Evolutionary conservation across 257 asterid species (phyloP).

Genomic region (Plantago major): DNA sequence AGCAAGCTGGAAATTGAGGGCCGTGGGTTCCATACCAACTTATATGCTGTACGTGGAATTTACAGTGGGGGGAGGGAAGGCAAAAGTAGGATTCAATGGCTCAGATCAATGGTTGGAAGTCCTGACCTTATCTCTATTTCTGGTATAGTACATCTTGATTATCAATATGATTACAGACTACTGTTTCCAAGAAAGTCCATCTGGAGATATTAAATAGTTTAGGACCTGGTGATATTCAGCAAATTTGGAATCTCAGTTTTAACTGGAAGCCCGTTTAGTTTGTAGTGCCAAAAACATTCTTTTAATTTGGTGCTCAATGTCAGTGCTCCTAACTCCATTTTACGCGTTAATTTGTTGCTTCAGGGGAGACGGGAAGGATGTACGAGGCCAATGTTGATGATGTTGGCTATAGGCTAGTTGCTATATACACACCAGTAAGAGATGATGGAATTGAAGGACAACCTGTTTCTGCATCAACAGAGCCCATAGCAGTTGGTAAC

Average conservation of each 20-base stretch:
- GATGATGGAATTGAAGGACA: constrained; percentile 96
- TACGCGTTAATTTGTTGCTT: constrained; percentile 18
- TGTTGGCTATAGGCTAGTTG: constrained; percentile 93
- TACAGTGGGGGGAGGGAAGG: constrained; percentile 98
- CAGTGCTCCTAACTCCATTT: background rate
- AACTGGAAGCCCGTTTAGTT: background rate
- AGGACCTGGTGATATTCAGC: background rate
- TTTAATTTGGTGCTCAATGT: background rate
- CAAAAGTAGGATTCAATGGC: constrained; percentile 97
- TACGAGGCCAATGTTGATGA: constrained; percentile 99
- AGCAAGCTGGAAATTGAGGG: constrained; percentile 97
- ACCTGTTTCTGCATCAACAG: constrained; percentile 92
- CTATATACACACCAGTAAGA: constrained; percentile 80
- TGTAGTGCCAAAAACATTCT: too few relatives aligned
- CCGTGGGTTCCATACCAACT: constrained; percentile 93
- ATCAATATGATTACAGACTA: background rate
- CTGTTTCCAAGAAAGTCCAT: background rate
- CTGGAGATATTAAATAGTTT: constrained; percentile 2
- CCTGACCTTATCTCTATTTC: constrained; percentile 96
- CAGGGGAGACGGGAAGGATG: constrained; percentile 99
- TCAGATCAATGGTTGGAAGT: constrained; percentile 96
- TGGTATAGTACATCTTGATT: constrained; percentile 39
- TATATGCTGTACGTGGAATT: constrained; percentile 80
- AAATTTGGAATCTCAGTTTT: background rate
- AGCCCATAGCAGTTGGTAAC: constrained; percentile 86